Base-by-base conservation (phyloP, 345 rosid species). In the Gossypium anomalum region DNA sequence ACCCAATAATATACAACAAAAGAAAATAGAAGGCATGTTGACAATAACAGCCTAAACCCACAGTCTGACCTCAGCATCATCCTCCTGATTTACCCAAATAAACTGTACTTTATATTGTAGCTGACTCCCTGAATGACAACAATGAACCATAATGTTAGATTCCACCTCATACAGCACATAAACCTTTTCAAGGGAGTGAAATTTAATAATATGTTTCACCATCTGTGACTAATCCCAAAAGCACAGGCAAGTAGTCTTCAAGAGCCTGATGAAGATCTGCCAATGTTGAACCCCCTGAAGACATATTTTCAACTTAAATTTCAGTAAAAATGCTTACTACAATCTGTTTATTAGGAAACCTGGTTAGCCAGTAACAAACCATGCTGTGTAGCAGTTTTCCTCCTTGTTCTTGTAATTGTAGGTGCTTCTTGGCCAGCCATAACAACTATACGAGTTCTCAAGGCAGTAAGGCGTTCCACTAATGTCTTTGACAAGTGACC, bases 361-460 rank as follows among this genome's bases (percentile, higher is more conserved):
- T 62, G 53, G 48, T 68, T 55, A 45, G 76, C 44, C 70, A 75
- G 62, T 47, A 72, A 83, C 80, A 74, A 78, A 93, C 99, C 98
- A 80, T 96, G 98, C 76, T 96, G 99, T 48, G 99, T 93, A 73
- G 92, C 88, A 82, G 86, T 88, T 87, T 86, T 93, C 83, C 98
- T 93, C 79, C 93, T 87, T 45, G 98, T 88, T 84, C 98, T 87
- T 29, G 98, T 88, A 65, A 92, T 85, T 52, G 98, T 96, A 44
- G 99, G 97, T 38, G 89, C 97, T 89, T 96, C 98, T 86, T 96
- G 99, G 55, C 88, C 89, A 56, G 97, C 99, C 98, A 96, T 96
- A 75, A 93, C 97, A 53, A 96, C 98, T 45, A 96, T 87, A 66
- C 98, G 97, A 55, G 94, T 90, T 86, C 98, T 86, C 67, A 93